Evolutionary conservation across 441 rosid species (phyloP).

Genomic region (Aquilaria agallochum): DNA sequence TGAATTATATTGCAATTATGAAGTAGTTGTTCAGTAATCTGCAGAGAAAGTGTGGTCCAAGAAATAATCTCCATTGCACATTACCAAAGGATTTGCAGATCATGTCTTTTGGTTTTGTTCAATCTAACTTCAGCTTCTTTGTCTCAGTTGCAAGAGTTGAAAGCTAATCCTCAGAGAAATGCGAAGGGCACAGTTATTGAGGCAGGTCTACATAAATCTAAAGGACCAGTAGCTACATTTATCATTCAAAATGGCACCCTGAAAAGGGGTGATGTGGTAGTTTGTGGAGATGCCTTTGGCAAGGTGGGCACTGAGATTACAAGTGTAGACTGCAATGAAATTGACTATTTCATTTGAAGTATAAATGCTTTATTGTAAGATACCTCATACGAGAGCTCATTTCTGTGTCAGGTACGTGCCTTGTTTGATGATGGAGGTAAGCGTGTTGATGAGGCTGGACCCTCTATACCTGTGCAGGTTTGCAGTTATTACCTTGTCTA

Average conservation of each 20-base stretch:
- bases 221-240: slow-evolving; percentile 90
- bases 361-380: slow-evolving; percentile 15
- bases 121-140: slow-evolving; percentile 26
- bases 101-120: not conserved
- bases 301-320: slow-evolving; percentile 53
- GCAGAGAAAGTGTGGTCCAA: no score
- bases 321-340: slow-evolving; percentile 12
- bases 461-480: slow-evolving; percentile 96
- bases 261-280: slow-evolving; percentile 83
- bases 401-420: slow-evolving; percentile 76
- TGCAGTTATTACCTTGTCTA: slow-evolving; percentile 13
- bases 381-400: slow-evolving; percentile 1
- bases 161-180: slow-evolving; percentile 94
- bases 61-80: no score
- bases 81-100: no score
- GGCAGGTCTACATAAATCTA: slow-evolving; percentile 92
- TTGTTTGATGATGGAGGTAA: slow-evolving; percentile 81
- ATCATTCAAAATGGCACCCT: slow-evolving; percentile 96
- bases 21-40: no score
- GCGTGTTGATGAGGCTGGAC: slow-evolving; percentile 90
- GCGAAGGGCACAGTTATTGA: slow-evolving; percentile 98
- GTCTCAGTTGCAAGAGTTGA: slow-evolving; percentile 91
- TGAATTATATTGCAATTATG: no score
- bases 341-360: slow-evolving; percentile 13
- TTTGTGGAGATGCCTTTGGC: slow-evolving; percentile 95